These are phyloP conservation scores for Colletotrichum viniferum DNA, from an alignment of 2,329 filamentous ascomycete genomes.

Conservation along the genomic window DNA sequence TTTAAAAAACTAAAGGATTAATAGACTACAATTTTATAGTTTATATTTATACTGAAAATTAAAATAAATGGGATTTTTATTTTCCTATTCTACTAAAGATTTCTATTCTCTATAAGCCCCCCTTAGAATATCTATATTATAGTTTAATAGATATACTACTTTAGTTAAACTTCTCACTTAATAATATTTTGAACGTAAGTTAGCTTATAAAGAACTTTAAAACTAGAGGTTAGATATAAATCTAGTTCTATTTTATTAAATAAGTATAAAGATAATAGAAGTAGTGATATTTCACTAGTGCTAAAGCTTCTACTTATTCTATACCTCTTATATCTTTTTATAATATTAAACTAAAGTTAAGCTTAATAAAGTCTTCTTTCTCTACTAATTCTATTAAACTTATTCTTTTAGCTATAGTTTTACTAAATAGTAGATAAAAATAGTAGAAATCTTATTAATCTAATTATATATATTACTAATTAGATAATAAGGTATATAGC, in stretches of 20 bases:
- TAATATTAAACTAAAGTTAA: slow-evolving; percentile 49
- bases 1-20: no score
- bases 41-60: no score
- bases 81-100: no score
- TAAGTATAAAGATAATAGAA: slow-evolving; percentile 10
- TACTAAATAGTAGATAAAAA: neutral
- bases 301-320: slow-evolving; percentile 43
- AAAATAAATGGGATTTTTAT: no score
- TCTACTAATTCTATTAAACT: slow-evolving; percentile 28
- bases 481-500: no score
- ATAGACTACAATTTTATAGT: no score
- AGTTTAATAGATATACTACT: no score
- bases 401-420: neutral
- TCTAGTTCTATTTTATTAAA: slow-evolving; percentile 40
- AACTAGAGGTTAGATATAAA: neutral
- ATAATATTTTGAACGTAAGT: neutral
- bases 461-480: neutral
- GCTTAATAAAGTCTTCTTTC: slow-evolving; percentile 44
- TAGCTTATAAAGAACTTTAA: slow-evolving; percentile 33
- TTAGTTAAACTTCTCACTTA: neutral
- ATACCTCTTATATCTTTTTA: slow-evolving; percentile 46
- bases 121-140: no score
- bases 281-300: slow-evolving; percentile 21
- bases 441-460: neutral
- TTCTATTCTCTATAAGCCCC: no score